These are phyloP conservation scores for Scutellaria barbata DNA, from an alignment of 257 asterid genomes.

Conservation along the genomic window DNA sequence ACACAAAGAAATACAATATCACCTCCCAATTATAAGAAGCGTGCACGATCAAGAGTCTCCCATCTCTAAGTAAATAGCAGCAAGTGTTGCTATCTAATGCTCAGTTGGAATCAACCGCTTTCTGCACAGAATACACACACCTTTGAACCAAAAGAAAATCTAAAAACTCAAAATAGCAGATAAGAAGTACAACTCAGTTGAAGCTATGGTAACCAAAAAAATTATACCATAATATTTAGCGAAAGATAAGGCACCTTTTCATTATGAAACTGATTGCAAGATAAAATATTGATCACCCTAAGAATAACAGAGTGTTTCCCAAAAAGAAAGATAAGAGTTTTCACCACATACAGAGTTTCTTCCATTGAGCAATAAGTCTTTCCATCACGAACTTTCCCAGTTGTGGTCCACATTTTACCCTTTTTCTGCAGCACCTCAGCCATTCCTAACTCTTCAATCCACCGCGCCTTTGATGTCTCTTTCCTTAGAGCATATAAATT, in stretches of 20 bases:
- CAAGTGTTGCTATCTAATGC: not conserved
- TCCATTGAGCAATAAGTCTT: slow-evolving; percentile 67
- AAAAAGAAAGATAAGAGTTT: slow-evolving; percentile 20
- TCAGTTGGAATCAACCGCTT: slow-evolving; percentile 18
- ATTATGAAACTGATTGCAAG: too few species aligned
- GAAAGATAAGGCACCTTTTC: not conserved
- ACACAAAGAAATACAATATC: slow-evolving; percentile 26
- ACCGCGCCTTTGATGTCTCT: slow-evolving; percentile 60
- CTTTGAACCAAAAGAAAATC: slow-evolving; percentile 13
- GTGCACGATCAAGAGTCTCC: not conserved
- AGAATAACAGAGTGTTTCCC: not conserved
- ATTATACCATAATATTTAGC: not conserved
- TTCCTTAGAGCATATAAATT: slow-evolving; percentile 45
- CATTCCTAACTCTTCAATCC: slow-evolving; percentile 72
- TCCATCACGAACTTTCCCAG: slow-evolving; percentile 73
- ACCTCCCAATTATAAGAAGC: slow-evolving; percentile 24
- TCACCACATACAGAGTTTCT: slow-evolving; percentile 69
- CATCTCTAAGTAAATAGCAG: not conserved
- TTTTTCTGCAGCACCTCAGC: slow-evolving; percentile 71
- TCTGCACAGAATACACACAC: not conserved
- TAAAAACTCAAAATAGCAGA: not conserved
- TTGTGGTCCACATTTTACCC: slow-evolving; percentile 82
- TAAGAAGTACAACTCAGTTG: not conserved
- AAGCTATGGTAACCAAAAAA: not conserved
- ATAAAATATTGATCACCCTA: not conserved